phyloP scores from a whole-genome alignment of 2,329 filamentous ascomycete genomes.

The Penicillium hordei region DNA sequence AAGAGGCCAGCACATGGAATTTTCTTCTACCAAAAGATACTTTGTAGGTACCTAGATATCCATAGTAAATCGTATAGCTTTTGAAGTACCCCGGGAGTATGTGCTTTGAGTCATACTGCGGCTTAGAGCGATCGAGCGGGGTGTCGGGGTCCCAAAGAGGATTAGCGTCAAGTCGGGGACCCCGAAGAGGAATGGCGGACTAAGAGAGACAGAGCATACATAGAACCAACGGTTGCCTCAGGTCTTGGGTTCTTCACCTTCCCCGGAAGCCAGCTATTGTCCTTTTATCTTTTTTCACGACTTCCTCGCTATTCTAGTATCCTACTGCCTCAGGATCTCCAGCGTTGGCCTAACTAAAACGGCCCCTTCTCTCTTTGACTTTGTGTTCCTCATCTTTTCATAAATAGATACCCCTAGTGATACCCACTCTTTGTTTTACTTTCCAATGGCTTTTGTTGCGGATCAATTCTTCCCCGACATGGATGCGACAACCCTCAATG shows the following conservation, averaged over 20 bases:
- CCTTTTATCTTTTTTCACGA: slow-evolving; percentile 7
- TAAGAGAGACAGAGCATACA: slow-evolving; percentile 3
- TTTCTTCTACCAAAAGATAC: background rate
- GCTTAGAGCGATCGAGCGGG: slow-evolving; percentile 13
- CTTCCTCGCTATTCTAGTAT: background rate
- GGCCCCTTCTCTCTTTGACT: background rate
- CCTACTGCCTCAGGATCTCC: slow-evolving; percentile 1
- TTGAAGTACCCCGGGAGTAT: background rate
- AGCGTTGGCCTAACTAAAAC: background rate
- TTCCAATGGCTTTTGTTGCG: slow-evolving; percentile 28
- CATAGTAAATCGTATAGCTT: background rate
- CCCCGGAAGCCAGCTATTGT: slow-evolving; percentile 6
- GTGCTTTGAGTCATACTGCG: slow-evolving; percentile 10
- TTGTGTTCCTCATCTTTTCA: background rate
- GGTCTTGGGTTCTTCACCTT: slow-evolving; percentile 23
- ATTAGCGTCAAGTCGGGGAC: slow-evolving; percentile 32
- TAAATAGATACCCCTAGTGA: slow-evolving; percentile 7
- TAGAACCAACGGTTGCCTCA: slow-evolving; percentile 15
- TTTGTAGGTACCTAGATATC: background rate
- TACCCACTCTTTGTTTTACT: slow-evolving; percentile 5
- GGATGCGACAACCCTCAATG: slow-evolving; percentile 24
- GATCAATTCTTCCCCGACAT: slow-evolving; percentile 29
- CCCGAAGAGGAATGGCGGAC: slow-evolving; percentile 25
- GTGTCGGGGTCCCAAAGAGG: slow-evolving; percentile 29
- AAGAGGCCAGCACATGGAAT: background rate